Percentiles rank a stretch among this genome's conserved stretches.
These are phyloP conservation scores for Deakozyma indianensis DNA, from an alignment of 805 yeast species.

Conservation along the genomic window DNA sequence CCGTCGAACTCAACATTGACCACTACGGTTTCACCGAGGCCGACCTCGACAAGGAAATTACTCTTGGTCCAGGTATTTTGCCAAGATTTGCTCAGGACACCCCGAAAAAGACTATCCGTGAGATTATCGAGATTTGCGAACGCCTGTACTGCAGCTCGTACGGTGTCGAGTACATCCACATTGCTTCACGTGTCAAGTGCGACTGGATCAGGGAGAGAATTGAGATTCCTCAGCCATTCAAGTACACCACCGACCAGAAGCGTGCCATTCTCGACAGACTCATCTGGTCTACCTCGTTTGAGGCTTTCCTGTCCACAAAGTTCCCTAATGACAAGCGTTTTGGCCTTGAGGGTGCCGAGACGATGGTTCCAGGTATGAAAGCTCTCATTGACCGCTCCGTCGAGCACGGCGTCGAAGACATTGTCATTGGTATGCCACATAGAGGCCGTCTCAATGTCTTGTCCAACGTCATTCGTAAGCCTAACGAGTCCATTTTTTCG, in stretches of 20 bases:
- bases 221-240: conserved; percentile 80
- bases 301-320: conserved; percentile 81
- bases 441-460: conserved; percentile 97
- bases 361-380: conserved; percentile 93
- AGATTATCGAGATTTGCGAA: conserved; percentile 68
- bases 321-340: conserved; percentile 98
- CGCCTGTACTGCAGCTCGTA: conserved; percentile 72
- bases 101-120: conserved; percentile 49
- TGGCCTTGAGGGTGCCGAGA: conserved; percentile 97
- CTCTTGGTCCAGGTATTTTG: conserved; percentile 93
- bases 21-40: conserved; percentile 83
- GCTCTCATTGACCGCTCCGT: conserved; percentile 89
- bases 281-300: conserved; percentile 93
- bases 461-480: conserved; percentile 96
- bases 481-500: conserved; percentile 92
- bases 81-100: conserved; percentile 71
- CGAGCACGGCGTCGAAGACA: conserved; percentile 75
- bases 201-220: conserved; percentile 97
- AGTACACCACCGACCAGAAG: conserved; percentile 77
- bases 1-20: conserved; percentile 81
- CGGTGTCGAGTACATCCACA: conserved; percentile 94
- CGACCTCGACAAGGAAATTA: conserved; percentile 70
- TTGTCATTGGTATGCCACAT: conserved; percentile 98
- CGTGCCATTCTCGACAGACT: conserved; percentile 92
- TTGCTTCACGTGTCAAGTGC: conserved; percentile 87